phyloP scores from a whole-genome alignment of 108 stramenopile species.

The Cyclotella sp. region DNA sequence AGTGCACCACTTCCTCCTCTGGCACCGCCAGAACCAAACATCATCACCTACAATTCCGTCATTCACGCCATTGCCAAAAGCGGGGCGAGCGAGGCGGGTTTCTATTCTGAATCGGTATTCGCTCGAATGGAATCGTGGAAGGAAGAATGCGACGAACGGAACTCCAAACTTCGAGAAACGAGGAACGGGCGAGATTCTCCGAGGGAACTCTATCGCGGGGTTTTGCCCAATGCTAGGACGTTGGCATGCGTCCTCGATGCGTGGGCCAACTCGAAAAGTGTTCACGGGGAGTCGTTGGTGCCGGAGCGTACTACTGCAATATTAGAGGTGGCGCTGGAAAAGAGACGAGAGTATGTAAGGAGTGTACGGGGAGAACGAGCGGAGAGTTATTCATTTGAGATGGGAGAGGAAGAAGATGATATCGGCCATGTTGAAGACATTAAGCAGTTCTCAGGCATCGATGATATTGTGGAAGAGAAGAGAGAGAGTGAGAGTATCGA shows the following conservation, averaged over 20 bases:
- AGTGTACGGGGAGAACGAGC: background rate
- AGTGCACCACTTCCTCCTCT: conserved; percentile 5
- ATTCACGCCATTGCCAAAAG: conserved; percentile 66
- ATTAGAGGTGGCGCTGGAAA: conserved; percentile 23
- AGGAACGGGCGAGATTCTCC: background rate
- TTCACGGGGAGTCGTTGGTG: conserved; percentile 19
- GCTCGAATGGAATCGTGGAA: conserved; percentile 53
- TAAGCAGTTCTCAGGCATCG: background rate
- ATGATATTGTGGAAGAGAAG: background rate
- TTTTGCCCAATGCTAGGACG: conserved; percentile 51
- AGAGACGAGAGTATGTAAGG: conserved; percentile 35
- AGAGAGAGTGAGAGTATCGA: background rate
- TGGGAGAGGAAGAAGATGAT: conserved; percentile 2
- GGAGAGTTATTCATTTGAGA: background rate
- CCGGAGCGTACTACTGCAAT: conserved; percentile 40
- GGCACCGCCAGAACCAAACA: conserved; percentile 52
- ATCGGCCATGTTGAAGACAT: background rate
- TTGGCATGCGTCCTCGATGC: conserved; percentile 58
- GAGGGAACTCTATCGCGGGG: conserved; percentile 23
- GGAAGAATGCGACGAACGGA: conserved; percentile 23
- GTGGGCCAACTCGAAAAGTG: conserved; percentile 41
- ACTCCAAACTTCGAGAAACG: background rate
- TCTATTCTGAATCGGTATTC: conserved; percentile 48
- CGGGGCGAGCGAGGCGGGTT: conserved; percentile 45
- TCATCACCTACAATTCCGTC: conserved; percentile 61